Evolutionary conservation across 1,139 yeast species (phyloP), one percentile per base, ranked within the genome.

Genomic region (Yamadazyma jaroonii): DNA sequence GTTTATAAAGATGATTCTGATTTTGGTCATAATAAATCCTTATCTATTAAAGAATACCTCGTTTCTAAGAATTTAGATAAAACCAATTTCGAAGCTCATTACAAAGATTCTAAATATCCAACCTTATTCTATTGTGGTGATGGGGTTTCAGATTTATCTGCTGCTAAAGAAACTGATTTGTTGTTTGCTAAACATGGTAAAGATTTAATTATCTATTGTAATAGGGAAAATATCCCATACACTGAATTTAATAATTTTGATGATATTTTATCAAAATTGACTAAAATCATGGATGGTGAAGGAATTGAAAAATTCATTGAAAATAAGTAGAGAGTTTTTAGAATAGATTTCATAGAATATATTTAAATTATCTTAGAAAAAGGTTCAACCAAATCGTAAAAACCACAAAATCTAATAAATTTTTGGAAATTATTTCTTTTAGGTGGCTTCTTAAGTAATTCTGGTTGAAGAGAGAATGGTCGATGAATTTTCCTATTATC

Each of bases 21-120:
- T 20, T 90, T 88, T 57, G 99, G 99, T 38, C 99, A 92, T 59
- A 97, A 92, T 64, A 92, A 92, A 67, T 81, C 96, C 33, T 73
- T 78, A 39, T 84, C 94, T 25, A 89, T 90, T 50, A 73, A 76
- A 43, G 85, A 87, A 31, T 85, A 78, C 55, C 76, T 72, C 60
- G 50, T 57, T 44, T 46, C 66, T 59, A 58, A 74, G 70, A 50
- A 66, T 53, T 56, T 63, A 65, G 45, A 38, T 14, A 43, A 36
- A 9, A 8, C 36, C 14, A 23, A 22, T 13, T 32, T 32, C 17
- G 6, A 7, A n/a, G 11, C 29, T 15, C 29, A 27, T 15, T 27
- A 22, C 7, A 20, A 29, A 17, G 21, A 15, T 12, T 21, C 11
- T 22, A 11, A 22, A 2, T 31, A 29, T 17, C 89, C 92, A 9